These are phyloP conservation scores for Fusarium sp. DNA, from an alignment of 2,329 filamentous ascomycete species.

Conservation along the genomic window DNA sequence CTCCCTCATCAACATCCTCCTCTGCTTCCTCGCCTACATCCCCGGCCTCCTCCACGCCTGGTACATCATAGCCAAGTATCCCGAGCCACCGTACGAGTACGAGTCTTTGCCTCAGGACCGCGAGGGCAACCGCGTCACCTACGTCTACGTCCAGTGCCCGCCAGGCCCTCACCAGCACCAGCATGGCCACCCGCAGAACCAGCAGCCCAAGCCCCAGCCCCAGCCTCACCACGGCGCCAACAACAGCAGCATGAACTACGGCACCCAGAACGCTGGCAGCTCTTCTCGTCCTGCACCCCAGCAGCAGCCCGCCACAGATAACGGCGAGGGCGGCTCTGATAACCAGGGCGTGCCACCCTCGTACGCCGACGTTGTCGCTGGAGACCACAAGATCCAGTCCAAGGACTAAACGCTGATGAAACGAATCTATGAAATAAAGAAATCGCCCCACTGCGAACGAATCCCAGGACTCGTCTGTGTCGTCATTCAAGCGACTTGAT, in stretches of 20 bases:
- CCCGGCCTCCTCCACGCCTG: conserved; percentile 94
- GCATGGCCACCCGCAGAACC: conserved; percentile 35
- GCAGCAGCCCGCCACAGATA: conserved; percentile 49
- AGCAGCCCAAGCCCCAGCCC: conserved; percentile 46
- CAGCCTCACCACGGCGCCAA: conserved; percentile 47
- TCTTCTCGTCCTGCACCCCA: conserved; percentile 45
- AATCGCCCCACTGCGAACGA: not conserved
- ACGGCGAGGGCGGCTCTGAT: conserved; percentile 55
- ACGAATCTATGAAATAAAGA: not conserved
- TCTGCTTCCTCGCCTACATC: conserved; percentile 81
- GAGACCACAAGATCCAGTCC: conserved; percentile 88
- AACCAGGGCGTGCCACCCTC: conserved; percentile 74
- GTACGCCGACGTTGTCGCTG: conserved; percentile 89
- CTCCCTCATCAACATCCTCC: conserved; percentile 93
- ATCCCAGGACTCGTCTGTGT: not conserved
- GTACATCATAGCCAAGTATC: conserved; percentile 96
- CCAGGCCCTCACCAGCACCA: conserved; percentile 54
- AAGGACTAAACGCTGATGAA: conserved; percentile 41
- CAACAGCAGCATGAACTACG: conserved; percentile 57
- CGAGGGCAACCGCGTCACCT: conserved; percentile 72
- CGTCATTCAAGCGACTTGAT: conserved; percentile 10
- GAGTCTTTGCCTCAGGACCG: conserved; percentile 69
- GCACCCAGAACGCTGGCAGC: conserved; percentile 50
- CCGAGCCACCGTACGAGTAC: conserved; percentile 79
- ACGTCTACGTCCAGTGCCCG: conserved; percentile 76